Evolutionary conservation across 139 green algal species (phyloP), one percentile per base, ranked within the genome.

Genomic region (Chlorella sp.): DNA sequence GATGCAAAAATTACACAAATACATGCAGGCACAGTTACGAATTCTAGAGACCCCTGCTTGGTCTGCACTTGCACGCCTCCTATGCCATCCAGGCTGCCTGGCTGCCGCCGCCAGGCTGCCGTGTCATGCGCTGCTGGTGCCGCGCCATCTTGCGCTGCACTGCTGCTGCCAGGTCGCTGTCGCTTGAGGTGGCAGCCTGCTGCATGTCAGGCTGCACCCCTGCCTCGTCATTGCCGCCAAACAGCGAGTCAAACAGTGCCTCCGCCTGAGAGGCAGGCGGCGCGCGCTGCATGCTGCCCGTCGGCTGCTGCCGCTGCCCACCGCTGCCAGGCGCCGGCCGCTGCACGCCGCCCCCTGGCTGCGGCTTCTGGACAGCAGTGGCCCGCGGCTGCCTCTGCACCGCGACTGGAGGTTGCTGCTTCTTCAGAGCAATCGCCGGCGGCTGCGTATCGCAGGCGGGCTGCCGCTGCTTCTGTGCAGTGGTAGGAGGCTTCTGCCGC

Each of bases 161-260:
- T 28, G 36, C 37, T 1, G 71, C 85, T 14, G 85, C 85, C 71
- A 89, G 71, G 73, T 89, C 71, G 28, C 7, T 4, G 5, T 19
- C 57, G 30, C 75, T 53, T 60, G 19, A 1, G 57, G 15, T 32
- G n/a, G 82, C 57, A 28, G 64, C 64, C 21, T 42, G 82, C 82
- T 77, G 57, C 42, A 19, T 21, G 18, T 9, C 14, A n/a, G 9
- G 53, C 42, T 69, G 30, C 64, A 12, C 61, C 36, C 30, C n/a
- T 19, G n/a, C 61, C 12, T 60, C 61, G 3, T 28, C 73, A 48
- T 39, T 15, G 22, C 32, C 85, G 3, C 22, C 48, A 37, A 89
- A 84, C 9, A 89, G 73, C 32, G 73, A 84, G 73, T 89, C 85
- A 83, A 89, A 89, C 18, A 89, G 85, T 30, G 84, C 39, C 84